Evolutionary conservation across 169 alveolate species (phyloP).

Genomic region (Plasmodium blacklocki): DNA sequence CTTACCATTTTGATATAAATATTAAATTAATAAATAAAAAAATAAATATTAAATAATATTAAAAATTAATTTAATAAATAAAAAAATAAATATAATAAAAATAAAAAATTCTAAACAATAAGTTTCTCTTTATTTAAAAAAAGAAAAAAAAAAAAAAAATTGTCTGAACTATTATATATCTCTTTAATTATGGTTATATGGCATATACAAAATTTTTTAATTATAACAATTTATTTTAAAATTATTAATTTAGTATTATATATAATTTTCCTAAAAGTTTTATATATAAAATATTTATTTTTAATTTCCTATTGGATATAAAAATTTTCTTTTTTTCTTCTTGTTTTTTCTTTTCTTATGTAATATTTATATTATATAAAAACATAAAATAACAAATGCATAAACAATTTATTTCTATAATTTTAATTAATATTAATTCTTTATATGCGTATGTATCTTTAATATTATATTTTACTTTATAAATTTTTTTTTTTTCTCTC

Average conservation of each 20-base stretch:
- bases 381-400: too few relatives aligned
- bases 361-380: too few relatives aligned
- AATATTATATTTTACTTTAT: too few relatives aligned
- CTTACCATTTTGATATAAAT: too few relatives aligned
- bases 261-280: neutral
- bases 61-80: neutral
- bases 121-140: neutral
- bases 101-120: neutral
- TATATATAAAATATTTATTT: too few relatives aligned
- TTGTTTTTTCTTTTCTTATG: too few relatives aligned
- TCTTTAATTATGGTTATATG: neutral
- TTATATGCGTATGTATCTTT: too few relatives aligned
- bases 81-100: neutral
- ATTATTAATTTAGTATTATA: neutral
- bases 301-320: too few relatives aligned
- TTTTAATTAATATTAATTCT: too few relatives aligned
- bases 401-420: too few relatives aligned
- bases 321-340: too few relatives aligned
- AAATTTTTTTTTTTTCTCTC: too few relatives aligned
- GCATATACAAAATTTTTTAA: constrained; percentile 6
- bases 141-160: neutral
- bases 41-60: neutral
- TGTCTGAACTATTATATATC: neutral
- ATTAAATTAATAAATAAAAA: neutral
- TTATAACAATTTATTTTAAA: neutral